Percentiles rank a stretch among this genome's conserved stretches.
phyloP scores from a whole-genome alignment of 257 asterid genomes.

The Jacaranda mimosifolia region DNA sequence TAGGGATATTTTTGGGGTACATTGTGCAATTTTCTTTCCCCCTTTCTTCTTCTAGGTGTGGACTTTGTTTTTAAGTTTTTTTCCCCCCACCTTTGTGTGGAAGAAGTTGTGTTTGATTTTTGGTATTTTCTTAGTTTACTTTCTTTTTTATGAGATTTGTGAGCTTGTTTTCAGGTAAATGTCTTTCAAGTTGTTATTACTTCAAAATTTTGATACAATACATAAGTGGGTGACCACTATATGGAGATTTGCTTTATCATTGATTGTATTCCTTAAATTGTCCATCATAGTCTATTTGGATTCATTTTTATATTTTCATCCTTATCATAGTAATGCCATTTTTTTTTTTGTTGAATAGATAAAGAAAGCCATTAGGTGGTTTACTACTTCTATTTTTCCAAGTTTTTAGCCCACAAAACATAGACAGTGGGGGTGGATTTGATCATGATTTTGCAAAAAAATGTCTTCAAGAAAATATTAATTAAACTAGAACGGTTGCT shows the following conservation, averaged over 20 bases:
- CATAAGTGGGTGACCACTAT: not conserved
- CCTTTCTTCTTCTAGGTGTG: too few relatives aligned
- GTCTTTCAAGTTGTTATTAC: not conserved
- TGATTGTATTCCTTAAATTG: conserved; percentile 30
- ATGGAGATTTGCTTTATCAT: conserved; percentile 16
- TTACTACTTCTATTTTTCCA: conserved; percentile 83
- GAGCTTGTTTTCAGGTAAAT: too few relatives aligned
- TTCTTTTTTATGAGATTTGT: too few relatives aligned
- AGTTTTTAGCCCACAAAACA: conserved; percentile 59
- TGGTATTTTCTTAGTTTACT: too few relatives aligned
- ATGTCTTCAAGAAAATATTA: conserved; percentile 52
- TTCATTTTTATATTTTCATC: not conserved
- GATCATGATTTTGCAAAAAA: conserved; percentile 47
- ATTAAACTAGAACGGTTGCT: conserved; percentile 75
- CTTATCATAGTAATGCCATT: conserved; percentile 24
- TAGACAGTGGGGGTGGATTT: conserved; percentile 49
- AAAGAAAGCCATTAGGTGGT: conserved; percentile 86
- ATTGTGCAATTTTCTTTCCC: too few relatives aligned
- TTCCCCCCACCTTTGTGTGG: too few relatives aligned
- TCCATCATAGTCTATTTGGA: not conserved
- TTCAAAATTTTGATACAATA: not conserved
- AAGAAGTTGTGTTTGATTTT: too few relatives aligned
- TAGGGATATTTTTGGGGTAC: too few relatives aligned
- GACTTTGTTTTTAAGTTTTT: too few relatives aligned
- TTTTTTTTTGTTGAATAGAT: conserved; percentile 40